Base-by-base conservation (phyloP, 1,284 basidiomycete genomes). In the Ceratobasidium theobromae region DNA sequence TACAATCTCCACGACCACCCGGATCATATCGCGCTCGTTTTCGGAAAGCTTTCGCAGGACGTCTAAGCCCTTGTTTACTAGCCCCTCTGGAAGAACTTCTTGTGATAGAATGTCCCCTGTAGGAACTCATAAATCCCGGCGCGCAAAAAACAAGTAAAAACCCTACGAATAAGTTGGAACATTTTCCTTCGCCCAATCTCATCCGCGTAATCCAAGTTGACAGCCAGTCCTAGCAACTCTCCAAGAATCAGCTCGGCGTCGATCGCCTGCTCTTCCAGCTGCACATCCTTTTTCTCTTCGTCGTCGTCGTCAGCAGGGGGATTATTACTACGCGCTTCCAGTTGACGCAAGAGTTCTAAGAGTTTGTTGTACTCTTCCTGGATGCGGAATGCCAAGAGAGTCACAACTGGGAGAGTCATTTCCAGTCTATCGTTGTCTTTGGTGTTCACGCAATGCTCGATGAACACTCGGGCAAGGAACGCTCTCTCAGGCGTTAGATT, bases 161-260 rank as follows among this genome's bases (percentile, higher is more conserved):
- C 35, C 88, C 77, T 73, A 88, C 91, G 85, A 69, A 94, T 86
- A 40, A 96, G 85, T 65, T 86, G 83, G 73, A 96, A 96, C 81
- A 97, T 91, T 77, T 94, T 95, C 68, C 95, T 80, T 67, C 96
- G 77, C 8, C 97, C 95, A 72, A 95, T 94, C 76, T 99, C 95
- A 77, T 99, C 97, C 30, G 86, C 87, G 72, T 95, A 98, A 76
- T 98, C 96, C 48, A 95, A 80, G 68, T 89, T 87, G 30, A 94
- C 82, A 0, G 91, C 89, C 58, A 97, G 84, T 64, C 85, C 84
- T 38, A 98, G 80, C 71, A 98, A 73, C 74, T 98, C 93, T 1
- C 86, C 83, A 32, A 98, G 82, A 14, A 95, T 79, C 69, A 94
- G 89, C 68, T 91, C 87, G 53, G 78, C 78, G 58, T 77, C 76